A percentile compares a stretch with the other conserved stretches of the same genome.
Evolutionary conservation across 2,329 filamentous ascomycete genomes (phyloP).

Genomic region (Trichoderma cornu-damae): DNA sequence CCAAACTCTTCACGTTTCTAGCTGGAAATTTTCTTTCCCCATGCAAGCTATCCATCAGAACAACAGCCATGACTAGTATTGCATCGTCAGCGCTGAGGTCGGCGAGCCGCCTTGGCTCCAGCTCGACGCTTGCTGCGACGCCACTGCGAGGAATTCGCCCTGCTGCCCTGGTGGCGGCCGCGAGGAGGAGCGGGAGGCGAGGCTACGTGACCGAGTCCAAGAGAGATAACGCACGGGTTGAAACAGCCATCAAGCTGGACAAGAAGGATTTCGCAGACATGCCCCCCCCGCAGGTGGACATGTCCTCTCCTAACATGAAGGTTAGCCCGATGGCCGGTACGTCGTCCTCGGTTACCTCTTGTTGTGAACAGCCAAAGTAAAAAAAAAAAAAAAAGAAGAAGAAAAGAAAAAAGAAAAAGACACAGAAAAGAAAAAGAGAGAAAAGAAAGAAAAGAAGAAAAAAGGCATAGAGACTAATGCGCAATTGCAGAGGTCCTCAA

Average conservation of each 20-base stretch:
- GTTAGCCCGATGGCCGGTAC: conserved; percentile 70
- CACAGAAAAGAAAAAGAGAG: neutral
- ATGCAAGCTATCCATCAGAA: conserved; percentile 22
- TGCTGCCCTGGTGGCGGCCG: conserved; percentile 29
- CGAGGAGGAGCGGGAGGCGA: conserved; percentile 41
- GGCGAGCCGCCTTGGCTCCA: conserved; percentile 56
- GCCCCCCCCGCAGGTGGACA: conserved; percentile 31
- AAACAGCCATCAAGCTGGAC: conserved; percentile 79
- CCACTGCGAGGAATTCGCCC: conserved; percentile 29
- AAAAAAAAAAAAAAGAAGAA: neutral
- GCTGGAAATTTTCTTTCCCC: conserved; percentile 22
- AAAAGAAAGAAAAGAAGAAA: neutral
- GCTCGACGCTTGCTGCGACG: conserved; percentile 29
- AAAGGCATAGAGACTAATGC: conserved; percentile 15
- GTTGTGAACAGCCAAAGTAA: neutral
- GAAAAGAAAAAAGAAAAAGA: neutral
- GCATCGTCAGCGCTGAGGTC: conserved; percentile 69
- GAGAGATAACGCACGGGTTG: conserved; percentile 74
- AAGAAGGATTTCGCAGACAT: conserved; percentile 72
- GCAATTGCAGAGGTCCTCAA: conserved; percentile 64
- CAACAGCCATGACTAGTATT: conserved; percentile 53
- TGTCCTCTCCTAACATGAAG: conserved; percentile 42
- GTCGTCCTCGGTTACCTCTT: conserved; percentile 21
- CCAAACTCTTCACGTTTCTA: conserved; percentile 21
- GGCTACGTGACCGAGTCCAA: conserved; percentile 82